Conservation (phyloP, 1,139 yeast genomes). For the Hyphopichia wangnamkhiaoensis region DNA sequence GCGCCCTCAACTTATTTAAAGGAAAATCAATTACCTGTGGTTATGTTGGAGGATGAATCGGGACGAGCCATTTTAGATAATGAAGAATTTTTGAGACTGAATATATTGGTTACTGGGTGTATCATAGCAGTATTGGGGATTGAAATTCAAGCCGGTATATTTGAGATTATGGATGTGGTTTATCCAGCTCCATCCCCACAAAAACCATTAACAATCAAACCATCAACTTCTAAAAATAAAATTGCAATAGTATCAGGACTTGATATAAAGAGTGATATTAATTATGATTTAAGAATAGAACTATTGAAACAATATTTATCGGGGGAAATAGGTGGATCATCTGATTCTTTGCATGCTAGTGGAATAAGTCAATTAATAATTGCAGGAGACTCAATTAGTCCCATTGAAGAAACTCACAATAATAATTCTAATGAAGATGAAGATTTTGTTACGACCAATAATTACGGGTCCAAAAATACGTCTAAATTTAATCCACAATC, state of each 20-base stretch:
- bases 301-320: conserved; percentile 68
- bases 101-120: conserved; percentile 79
- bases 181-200: conserved; percentile 71
- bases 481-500: conserved; percentile 51
- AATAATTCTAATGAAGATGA: conserved; percentile 18
- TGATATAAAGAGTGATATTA: conserved; percentile 45
- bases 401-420: conserved; percentile 21
- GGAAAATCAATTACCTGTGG: conserved; percentile 39
- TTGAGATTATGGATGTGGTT: conserved; percentile 78
- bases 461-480: conserved; percentile 55
- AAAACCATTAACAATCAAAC: conserved; percentile 23
- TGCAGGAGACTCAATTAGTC: conserved; percentile 74
- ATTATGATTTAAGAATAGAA: conserved; percentile 50
- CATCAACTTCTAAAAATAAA: conserved; percentile 11
- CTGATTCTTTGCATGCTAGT: conserved; percentile 23
- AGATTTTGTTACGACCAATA: conserved; percentile 39
- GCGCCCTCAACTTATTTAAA: conserved; percentile 31
- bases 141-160: conserved; percentile 80
- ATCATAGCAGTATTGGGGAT: conserved; percentile 85
- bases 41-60: conserved; percentile 89
- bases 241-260: conserved; percentile 79
- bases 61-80: conserved; percentile 83
- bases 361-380: conserved; percentile 59
- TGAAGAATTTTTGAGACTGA: conserved; percentile 46
- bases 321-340: conserved; percentile 61